Conservation (phyloP, 1,284 basidiomycete species). For the Pascua sp. region DNA sequence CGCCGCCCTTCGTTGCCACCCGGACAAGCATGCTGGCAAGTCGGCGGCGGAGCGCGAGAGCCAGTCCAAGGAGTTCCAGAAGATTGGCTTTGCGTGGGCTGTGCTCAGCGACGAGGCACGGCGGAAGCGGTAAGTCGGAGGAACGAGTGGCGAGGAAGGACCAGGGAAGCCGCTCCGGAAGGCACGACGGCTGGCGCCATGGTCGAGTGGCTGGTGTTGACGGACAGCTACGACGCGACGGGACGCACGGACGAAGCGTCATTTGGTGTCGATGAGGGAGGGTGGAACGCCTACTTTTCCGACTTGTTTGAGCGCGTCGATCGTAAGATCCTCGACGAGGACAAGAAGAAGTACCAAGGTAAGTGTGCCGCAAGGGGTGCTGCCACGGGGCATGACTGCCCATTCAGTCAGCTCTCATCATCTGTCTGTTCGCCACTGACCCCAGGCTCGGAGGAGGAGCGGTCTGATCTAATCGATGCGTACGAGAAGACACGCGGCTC, state of each 20-base stretch:
- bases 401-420: not conserved
- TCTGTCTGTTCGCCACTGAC: not conserved
- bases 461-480: constrained; percentile 68
- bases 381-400: not conserved
- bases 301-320: constrained; percentile 82
- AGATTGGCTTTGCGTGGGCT: constrained; percentile 84
- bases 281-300: constrained; percentile 91
- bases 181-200: too few species aligned
- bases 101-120: constrained; percentile 74
- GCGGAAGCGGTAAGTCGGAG: constrained; percentile 54
- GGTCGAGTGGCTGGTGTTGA: constrained; percentile 4
- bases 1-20: constrained; percentile 76
- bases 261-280: constrained; percentile 64
- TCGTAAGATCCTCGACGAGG: constrained; percentile 75
- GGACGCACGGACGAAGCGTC: constrained; percentile 77
- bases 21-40: constrained; percentile 75
- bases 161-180: too few species aligned
- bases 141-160: not conserved
- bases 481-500: constrained; percentile 67
- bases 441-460: constrained; percentile 76
- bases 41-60: constrained; percentile 60
- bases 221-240: constrained; percentile 65
- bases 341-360: constrained; percentile 91
- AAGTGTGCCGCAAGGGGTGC: constrained; percentile 16
- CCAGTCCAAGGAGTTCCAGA: constrained; percentile 73